A percentile compares a stretch with the other conserved stretches of the same genome.
phyloP scores from a whole-genome alignment of 2,329 filamentous ascomycete species.

The Hypomyces rosellus region DNA sequence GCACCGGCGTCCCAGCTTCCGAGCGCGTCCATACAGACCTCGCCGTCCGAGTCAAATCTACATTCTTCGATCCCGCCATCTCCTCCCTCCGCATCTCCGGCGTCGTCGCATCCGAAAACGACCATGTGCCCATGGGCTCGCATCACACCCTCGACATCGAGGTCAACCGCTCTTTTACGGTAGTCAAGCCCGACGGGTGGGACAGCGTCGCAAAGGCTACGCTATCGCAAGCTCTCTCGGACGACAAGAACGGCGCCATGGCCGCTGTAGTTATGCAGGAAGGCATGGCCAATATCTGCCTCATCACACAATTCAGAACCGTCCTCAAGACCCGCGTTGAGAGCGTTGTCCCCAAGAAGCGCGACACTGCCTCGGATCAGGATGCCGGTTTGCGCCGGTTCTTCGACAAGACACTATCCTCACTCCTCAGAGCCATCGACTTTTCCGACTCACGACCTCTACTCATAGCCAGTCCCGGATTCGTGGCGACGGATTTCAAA shows the following conservation, averaged over 20 bases:
- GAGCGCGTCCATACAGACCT: slow-evolving; percentile 52
- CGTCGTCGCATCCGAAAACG: slow-evolving; percentile 46
- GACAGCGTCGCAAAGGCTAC: slow-evolving; percentile 79
- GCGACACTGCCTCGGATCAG: slow-evolving; percentile 57
- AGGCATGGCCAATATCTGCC: slow-evolving; percentile 72
- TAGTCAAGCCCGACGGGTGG: slow-evolving; percentile 82
- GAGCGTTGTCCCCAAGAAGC: slow-evolving; percentile 60
- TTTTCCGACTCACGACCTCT: slow-evolving; percentile 64
- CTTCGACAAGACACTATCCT: slow-evolving; percentile 69
- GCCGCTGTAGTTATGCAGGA: slow-evolving; percentile 94
- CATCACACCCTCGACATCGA: slow-evolving; percentile 71
- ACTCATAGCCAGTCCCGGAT: slow-evolving; percentile 83
- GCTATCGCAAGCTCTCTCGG: slow-evolving; percentile 70
- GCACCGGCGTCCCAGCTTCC: slow-evolving; percentile 41
- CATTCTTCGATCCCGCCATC: slow-evolving; percentile 51
- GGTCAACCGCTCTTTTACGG: slow-evolving; percentile 76
- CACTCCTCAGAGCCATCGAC: slow-evolving; percentile 72
- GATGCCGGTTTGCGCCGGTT: slow-evolving; percentile 66
- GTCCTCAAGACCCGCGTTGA: slow-evolving; percentile 60
- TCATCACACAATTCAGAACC: slow-evolving; percentile 75
- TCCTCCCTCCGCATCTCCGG: slow-evolving; percentile 52
- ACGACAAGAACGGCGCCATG: slow-evolving; percentile 72
- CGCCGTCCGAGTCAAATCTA: slow-evolving; percentile 50
- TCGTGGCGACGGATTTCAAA: slow-evolving; percentile 74
- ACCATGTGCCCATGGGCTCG: slow-evolving; percentile 46